Conservation (phyloP, 148 eudicot species). For the Rhododendron kiyosumense region DNA sequence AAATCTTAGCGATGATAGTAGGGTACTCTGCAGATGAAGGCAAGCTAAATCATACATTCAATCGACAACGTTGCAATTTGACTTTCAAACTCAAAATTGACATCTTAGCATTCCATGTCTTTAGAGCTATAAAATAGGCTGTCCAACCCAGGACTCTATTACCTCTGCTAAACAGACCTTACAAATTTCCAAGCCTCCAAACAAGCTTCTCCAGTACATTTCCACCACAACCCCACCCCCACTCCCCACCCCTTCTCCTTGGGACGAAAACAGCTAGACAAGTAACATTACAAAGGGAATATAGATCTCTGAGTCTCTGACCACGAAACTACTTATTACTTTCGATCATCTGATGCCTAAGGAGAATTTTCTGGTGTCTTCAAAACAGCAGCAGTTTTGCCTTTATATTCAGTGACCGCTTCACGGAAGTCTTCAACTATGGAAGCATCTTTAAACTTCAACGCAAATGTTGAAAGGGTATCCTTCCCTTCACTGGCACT, state of each 20-base stretch:
- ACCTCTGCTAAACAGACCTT: not conserved
- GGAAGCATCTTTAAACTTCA: constrained; percentile 82
- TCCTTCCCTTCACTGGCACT: constrained; percentile 65
- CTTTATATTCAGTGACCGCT: constrained; percentile 58
- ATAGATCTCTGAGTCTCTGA: not conserved
- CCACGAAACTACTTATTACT: not conserved
- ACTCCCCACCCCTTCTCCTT: no score
- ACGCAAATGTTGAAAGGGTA: constrained; percentile 70
- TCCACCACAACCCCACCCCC: no score
- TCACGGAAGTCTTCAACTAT: constrained; percentile 65
- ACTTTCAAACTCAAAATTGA: not conserved
- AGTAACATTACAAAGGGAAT: not conserved
- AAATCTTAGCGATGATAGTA: not conserved
- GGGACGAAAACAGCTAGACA: not conserved
- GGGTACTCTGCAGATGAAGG: not conserved
- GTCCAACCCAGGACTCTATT: not conserved
- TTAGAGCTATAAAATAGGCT: not conserved
- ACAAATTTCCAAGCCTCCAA: not conserved
- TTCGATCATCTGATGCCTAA: constrained; percentile 43
- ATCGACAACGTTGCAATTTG: not conserved
- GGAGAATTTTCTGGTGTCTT: constrained; percentile 89
- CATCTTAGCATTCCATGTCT: not conserved
- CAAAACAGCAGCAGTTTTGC: constrained; percentile 22
- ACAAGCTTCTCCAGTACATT: not conserved
- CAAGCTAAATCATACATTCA: not conserved